Conservation (phyloP, 2,329 filamentous ascomycete genomes). For the Incumbomyces delicatus region DNA sequence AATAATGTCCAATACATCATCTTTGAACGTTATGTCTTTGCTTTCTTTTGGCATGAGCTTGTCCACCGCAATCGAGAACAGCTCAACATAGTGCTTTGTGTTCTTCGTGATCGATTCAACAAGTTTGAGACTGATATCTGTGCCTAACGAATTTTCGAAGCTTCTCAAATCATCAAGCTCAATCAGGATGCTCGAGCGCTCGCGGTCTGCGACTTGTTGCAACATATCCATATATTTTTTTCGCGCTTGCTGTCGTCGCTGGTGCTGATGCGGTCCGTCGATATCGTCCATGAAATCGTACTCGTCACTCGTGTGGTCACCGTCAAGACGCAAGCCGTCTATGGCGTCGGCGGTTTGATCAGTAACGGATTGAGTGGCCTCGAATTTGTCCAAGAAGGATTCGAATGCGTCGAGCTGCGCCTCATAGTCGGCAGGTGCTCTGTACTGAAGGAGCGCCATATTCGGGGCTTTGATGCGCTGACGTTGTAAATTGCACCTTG, state of each 20-base stretch:
- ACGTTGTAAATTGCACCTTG: too few relatives aligned
- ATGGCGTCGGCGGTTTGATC: conserved; percentile 67
- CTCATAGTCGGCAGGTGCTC: conserved; percentile 73
- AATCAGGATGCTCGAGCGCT: conserved; percentile 66
- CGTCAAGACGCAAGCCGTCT: conserved; percentile 74
- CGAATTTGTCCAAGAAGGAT: conserved; percentile 80
- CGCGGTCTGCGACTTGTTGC: conserved; percentile 76
- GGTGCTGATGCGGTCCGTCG: conserved; percentile 45
- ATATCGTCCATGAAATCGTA: conserved; percentile 87
- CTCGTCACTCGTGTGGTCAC: conserved; percentile 77
- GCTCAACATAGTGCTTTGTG: conserved; percentile 89
- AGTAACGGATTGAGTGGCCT: conserved; percentile 61
- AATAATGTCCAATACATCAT: conserved; percentile 92
- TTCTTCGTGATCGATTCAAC: conserved; percentile 81
- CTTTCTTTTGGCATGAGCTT: conserved; percentile 71
- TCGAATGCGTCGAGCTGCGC: conserved; percentile 74
- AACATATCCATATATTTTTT: conserved; percentile 83
- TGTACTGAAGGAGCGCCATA: conserved; percentile 81
- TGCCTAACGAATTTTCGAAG: conserved; percentile 65
- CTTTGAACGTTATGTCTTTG: conserved; percentile 82
- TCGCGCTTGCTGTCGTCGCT: conserved; percentile 48
- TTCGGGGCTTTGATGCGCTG: conserved; percentile 20
- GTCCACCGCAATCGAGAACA: conserved; percentile 81
- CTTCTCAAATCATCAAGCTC: conserved; percentile 78
- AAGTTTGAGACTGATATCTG: conserved; percentile 55